Evolutionary conservation across 2,329 filamentous ascomycete species (phyloP).

Genomic region (Cadophora gregata): DNA sequence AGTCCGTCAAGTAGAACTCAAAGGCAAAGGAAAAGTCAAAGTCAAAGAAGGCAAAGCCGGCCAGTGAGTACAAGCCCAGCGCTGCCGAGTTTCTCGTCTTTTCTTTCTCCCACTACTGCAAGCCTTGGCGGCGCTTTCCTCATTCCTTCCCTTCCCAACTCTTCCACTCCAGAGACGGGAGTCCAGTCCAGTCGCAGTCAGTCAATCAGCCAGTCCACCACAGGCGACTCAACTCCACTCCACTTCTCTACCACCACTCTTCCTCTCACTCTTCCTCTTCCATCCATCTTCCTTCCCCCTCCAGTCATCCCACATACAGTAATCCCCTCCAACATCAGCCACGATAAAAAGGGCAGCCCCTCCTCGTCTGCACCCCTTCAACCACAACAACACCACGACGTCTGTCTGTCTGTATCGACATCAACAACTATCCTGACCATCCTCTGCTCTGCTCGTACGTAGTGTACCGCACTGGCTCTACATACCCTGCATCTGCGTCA

Average conservation of each 20-base stretch:
- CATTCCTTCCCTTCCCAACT: too few relatives aligned
- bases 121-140: conserved; percentile 8
- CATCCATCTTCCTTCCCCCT: background rate
- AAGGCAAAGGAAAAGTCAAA: background rate
- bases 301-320: conserved; percentile 3
- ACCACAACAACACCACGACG: background rate
- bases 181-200: too few relatives aligned
- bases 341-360: conserved; percentile 1
- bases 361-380: background rate
- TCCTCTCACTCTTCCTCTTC: background rate
- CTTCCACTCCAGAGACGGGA: too few relatives aligned
- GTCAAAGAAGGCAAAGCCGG: background rate
- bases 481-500: conserved; percentile 27
- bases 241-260: background rate
- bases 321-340: conserved; percentile 16
- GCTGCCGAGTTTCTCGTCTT: background rate
- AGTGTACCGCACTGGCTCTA: conserved; percentile 13
- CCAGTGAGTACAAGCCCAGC: too few relatives aligned
- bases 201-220: too few relatives aligned
- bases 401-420: background rate
- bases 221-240: too few relatives aligned
- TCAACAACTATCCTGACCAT: conserved; percentile 9
- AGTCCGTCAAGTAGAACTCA: background rate
- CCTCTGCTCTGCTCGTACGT: conserved; percentile 24
- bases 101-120: background rate